Percentiles rank a stretch among this genome's conserved stretches.
Evolutionary conservation across 495 filamentous ascomycete species (phyloP).

Genomic region (Pseudoneurospora amorphoporcata): DNA sequence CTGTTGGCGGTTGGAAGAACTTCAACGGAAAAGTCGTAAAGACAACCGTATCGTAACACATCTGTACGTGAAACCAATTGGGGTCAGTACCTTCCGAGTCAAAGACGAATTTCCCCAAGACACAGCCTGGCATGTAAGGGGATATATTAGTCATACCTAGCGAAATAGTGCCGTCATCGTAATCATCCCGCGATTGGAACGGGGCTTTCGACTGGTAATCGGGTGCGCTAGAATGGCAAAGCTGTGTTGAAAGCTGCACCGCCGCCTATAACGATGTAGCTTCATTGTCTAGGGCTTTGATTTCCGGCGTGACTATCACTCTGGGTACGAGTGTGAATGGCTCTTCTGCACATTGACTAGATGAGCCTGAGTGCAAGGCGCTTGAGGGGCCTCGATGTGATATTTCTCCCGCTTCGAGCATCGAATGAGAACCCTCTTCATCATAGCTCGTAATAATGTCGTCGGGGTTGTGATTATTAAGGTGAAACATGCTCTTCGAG

Average conservation of each 20-base stretch:
- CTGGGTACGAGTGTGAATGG: constrained; percentile 29
- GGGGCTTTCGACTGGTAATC: background rate
- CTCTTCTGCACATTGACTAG: constrained; percentile 1
- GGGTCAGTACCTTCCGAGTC: background rate
- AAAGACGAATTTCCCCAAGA: background rate
- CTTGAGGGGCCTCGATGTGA: background rate
- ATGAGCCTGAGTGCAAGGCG: background rate
- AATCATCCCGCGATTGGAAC: background rate
- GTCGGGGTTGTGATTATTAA: background rate
- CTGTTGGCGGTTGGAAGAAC: constrained; percentile 22
- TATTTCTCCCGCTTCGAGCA: background rate
- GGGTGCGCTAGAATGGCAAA: constrained; percentile 13
- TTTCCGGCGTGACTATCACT: constrained; percentile 41
- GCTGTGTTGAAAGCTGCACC: constrained; percentile 33
- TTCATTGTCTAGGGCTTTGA: constrained; percentile 30
- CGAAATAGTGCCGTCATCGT: background rate
- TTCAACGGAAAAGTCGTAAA: constrained; percentile 32
- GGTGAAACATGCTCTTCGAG: constrained; percentile 8
- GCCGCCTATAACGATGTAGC: constrained; percentile 33
- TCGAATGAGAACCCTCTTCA: background rate
- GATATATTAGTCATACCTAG: background rate
- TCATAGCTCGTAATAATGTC: background rate
- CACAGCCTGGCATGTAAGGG: background rate
- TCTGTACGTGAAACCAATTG: constrained; percentile 4
- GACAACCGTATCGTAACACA: constrained; percentile 25